A percentile compares a stretch with the other conserved stretches of the same genome.
phyloP scores from a whole-genome alignment of 1,284 basidiomycete species.

The Inonotus hispidus region DNA sequence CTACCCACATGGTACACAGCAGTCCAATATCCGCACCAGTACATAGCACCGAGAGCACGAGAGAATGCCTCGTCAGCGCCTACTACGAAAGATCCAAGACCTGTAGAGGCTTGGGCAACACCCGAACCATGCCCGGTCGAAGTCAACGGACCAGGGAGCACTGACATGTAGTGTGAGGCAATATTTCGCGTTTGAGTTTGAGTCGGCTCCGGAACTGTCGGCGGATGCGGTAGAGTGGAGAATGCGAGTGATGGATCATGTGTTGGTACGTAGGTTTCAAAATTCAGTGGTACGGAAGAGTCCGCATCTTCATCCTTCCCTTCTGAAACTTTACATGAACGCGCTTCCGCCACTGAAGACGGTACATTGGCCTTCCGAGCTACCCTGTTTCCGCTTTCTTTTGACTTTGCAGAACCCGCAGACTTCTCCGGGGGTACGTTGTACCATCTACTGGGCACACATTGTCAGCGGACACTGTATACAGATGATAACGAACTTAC shows the following conservation, averaged over 20 bases:
- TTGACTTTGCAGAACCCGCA: slow-evolving; percentile 21
- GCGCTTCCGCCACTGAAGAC: background rate
- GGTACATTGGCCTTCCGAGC: slow-evolving; percentile 18
- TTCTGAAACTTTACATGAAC: background rate
- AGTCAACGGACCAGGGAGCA: slow-evolving; percentile 8
- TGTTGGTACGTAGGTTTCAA: slow-evolving; percentile 60
- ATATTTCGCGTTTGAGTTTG: slow-evolving; percentile 19
- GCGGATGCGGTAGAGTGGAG: slow-evolving; percentile 24
- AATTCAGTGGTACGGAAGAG: slow-evolving; percentile 55
- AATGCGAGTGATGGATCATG: slow-evolving; percentile 56
- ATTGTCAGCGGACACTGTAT: slow-evolving; percentile 1
- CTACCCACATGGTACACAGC: slow-evolving; percentile 19
- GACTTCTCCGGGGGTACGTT: slow-evolving; percentile 50
- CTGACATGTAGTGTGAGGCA: background rate
- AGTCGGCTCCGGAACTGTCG: slow-evolving; percentile 22
- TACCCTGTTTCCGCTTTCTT: slow-evolving; percentile 14
- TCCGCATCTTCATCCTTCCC: slow-evolving; percentile 26
- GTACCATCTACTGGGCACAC: slow-evolving; percentile 54
- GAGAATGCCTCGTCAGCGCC: slow-evolving; percentile 69
- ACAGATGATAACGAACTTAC: slow-evolving; percentile 36
- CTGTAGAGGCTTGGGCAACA: background rate
- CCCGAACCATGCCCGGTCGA: slow-evolving; percentile 25
- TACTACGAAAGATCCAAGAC: slow-evolving; percentile 25
- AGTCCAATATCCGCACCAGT: slow-evolving; percentile 44
- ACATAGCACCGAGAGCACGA: slow-evolving; percentile 68